Conservation (phyloP, 495 filamentous ascomycete species). For the Penicillium atrosanguineum region DNA sequence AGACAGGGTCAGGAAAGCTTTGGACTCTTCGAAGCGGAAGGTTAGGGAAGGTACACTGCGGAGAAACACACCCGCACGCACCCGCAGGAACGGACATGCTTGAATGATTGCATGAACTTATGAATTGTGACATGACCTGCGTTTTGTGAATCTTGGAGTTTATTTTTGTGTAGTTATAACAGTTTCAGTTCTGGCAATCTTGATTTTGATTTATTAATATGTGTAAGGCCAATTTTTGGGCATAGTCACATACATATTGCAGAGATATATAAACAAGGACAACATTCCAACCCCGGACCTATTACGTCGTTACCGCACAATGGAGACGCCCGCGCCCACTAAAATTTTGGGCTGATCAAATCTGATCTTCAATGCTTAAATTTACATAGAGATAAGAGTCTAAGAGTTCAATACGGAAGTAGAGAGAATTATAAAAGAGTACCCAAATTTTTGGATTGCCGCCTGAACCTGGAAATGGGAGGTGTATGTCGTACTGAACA, state of each 20-base stretch:
- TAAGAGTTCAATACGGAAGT: background rate
- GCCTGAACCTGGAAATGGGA: conserved; percentile 39
- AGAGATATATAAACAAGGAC: conserved; percentile 3
- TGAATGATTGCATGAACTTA: conserved; percentile 5
- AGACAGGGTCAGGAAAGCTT: conserved; percentile 21
- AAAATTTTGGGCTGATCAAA: background rate
- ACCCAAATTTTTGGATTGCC: conserved; percentile 36
- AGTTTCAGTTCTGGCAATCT: too few relatives aligned
- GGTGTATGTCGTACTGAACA: conserved; percentile 44
- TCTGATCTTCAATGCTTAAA: background rate
- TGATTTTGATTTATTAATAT: too few relatives aligned
- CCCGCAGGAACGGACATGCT: conserved; percentile 7
- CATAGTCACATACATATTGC: background rate
- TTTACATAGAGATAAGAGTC: background rate
- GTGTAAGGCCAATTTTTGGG: background rate
- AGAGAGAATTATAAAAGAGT: conserved; percentile 6
- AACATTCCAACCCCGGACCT: conserved; percentile 3
- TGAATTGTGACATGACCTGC: background rate
- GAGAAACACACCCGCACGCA: conserved; percentile 10
- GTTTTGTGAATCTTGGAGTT: background rate
- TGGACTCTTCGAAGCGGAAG: conserved; percentile 28
- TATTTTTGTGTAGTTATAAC: background rate
- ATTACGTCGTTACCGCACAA: conserved; percentile 21
- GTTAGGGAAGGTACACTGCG: conserved; percentile 17
- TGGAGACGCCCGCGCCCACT: background rate